Evolutionary conservation across 192 early-diverging fungal genomes (phyloP), one percentile per base, ranked within the genome.

Genomic region (Linnemannia exigua): DNA sequence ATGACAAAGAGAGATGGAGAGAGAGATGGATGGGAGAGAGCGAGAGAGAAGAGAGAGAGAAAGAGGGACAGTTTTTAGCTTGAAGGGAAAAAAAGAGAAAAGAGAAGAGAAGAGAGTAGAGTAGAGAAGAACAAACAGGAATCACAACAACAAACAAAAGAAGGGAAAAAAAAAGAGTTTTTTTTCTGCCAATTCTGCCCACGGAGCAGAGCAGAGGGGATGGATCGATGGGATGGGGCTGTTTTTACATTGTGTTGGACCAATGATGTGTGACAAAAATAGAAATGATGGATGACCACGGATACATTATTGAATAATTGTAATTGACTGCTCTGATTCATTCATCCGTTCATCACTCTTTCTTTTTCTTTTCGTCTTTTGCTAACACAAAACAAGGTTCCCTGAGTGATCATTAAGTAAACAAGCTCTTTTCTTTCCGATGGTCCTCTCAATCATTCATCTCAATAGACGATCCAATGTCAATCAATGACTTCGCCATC

Each of bases 11-110:
- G 20, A 15, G 22, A 36, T 20, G 66, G 51, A 47, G 47, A 38
- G 72, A 36, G 79, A 52, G 63, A 73, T 51, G 54, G 61, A 81
- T 63, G 31, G 74, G 20, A 61, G 70, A 54, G 36, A n/a, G 31
- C 70, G 20, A 61, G 70, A 54, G 36, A n/a, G 46, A 44, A 50
- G 35, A 58, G 31, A 67, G 31, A 44, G 61, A 7, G 54, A 5
- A 61, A 25, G 8, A 22, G 70, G 67, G 25, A 61, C 11, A 83
- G 48, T 51, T 48, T 41, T 77, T 72, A 77, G 31, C 22, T 51
- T 68, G 36, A 36, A 74, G 47, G 36, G 31, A 37, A 47, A 35
- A 37, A 54, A 33, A n/a, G n/a, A 41, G 28, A 52, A 38, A 35
- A 20, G 25, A 50, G 36, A 67, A 19, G 48, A 36, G 46, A 4